Evolutionary conservation across 1,284 basidiomycete species (phyloP).

Genomic region (Sanghuangporus sanghuang): DNA sequence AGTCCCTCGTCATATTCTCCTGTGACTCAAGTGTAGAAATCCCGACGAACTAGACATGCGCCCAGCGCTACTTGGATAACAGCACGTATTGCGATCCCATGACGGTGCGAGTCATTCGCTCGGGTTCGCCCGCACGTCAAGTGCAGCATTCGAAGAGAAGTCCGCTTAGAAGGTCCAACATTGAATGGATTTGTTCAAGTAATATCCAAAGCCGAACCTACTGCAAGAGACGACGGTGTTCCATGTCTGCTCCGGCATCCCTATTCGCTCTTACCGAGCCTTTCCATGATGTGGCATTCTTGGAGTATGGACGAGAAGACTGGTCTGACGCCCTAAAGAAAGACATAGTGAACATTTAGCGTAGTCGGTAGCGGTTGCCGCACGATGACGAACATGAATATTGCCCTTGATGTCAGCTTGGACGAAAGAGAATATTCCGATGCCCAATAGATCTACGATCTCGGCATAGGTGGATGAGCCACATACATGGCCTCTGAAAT

Average conservation of each 20-base stretch:
- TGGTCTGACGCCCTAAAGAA: conserved; percentile 8
- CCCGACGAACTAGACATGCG: conserved; percentile 82
- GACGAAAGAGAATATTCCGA: conserved; percentile 84
- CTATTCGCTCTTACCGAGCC: conserved; percentile 11
- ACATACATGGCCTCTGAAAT: not conserved
- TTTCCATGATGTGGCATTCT: conserved; percentile 8
- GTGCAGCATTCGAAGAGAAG: conserved; percentile 80
- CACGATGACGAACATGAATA: conserved; percentile 65
- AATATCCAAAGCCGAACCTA: not conserved
- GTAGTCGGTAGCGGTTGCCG: conserved; percentile 11
- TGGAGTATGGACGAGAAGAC: conserved; percentile 7
- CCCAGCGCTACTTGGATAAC: conserved; percentile 80
- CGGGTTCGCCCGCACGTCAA: conserved; percentile 61
- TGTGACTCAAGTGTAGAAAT: conserved; percentile 81
- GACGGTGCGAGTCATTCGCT: conserved; percentile 83
- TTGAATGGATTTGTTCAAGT: not conserved
- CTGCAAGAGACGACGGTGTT: conserved; percentile 12
- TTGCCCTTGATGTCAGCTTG: conserved; percentile 89
- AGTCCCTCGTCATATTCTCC: conserved; percentile 73
- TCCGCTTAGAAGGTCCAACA: not conserved
- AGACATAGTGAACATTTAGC: not conserved
- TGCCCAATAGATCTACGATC: conserved; percentile 78
- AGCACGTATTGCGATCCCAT: conserved; percentile 37
- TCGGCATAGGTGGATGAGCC: conserved; percentile 4
- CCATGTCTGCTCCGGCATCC: not conserved